Base-by-base conservation (phyloP, 2,329 filamentous ascomycete genomes). In the Parastagonospora nodorum region DNA sequence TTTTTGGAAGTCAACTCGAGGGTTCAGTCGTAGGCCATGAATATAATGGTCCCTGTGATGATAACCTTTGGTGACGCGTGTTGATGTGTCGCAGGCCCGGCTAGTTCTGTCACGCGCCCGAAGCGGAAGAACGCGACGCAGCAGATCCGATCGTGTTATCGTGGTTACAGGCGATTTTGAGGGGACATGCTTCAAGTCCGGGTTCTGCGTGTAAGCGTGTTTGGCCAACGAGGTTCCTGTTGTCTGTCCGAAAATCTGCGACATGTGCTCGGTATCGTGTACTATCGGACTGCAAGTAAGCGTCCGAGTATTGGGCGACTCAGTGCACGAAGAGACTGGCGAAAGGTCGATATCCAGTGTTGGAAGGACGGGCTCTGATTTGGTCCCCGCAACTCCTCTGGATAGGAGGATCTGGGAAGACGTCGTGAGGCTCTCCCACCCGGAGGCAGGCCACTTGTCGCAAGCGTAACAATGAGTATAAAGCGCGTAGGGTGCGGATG, bases 321-420 rank as follows among this genome's bases (percentile, higher is more conserved):
- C 50, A 42, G 59, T 54, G 42, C 53, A 59, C 2, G 59, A 59
- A 5, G 51, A 48, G 28, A 56, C 40, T 32, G 51, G 52, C 29
- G 57, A 45, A 51, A 54, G 48, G 11, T 56, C 45, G 24, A 49
- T 39, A 29, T 55, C 39, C 12, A 51, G 35, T 35, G 57, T n/a
- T 48, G 67, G 55, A 58, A 63, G 53, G n/a, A 55, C 47, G 32
- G 65, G 56, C 35, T 64, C 58, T 27, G 68, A 68, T 48, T 69
- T 58, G 29, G 71, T 67, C 28, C 63, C 69, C 36, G 77, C 77
- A 51, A 79, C 75, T 45, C 73, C 76, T 46, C 76, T 63, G 19
- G 77, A 80, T 42, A 80, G 69, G 47, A 78, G 67, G 31, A 80
- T 79, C 51, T 78, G 74, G 40, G 76, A 79, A 74, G 78, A 77